These are phyloP conservation scores for Dryas alaskensis DNA, from an alignment of 306 rosid species.

Conservation along the genomic window DNA sequence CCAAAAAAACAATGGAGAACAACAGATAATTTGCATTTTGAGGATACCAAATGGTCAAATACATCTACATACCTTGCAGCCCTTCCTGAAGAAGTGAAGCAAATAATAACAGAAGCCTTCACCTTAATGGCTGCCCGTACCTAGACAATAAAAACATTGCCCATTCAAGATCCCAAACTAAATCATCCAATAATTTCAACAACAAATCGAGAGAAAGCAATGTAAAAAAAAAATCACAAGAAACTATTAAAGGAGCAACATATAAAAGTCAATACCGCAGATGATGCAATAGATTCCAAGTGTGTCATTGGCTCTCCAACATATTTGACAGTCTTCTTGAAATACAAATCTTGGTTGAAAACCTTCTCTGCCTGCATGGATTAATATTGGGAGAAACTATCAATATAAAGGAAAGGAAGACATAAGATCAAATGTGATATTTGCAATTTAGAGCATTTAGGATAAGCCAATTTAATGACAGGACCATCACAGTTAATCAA, in stretches of 20 bases:
- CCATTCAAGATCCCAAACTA: slow-evolving; percentile 12
- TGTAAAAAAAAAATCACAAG: not conserved
- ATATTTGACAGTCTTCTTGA: slow-evolving; percentile 82
- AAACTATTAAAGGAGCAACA: not conserved
- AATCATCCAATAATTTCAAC: slow-evolving; percentile 11
- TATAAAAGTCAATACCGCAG: slow-evolving; percentile 58
- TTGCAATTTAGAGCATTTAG: not conserved
- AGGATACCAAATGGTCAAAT: not conserved
- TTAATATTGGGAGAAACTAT: slow-evolving; percentile 18
- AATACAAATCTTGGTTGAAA: slow-evolving; percentile 92
- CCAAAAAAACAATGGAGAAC: not conserved
- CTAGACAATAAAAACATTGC: slow-evolving; percentile 42
- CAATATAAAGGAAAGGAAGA: not conserved
- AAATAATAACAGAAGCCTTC: slow-evolving; percentile 90
- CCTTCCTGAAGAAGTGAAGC: slow-evolving; percentile 97
- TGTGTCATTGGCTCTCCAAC: slow-evolving; percentile 99
- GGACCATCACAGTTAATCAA: not conserved
- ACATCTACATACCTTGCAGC: slow-evolving; percentile 76
- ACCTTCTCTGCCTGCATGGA: slow-evolving; percentile 89
- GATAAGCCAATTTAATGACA: not conserved
- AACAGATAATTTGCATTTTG: not conserved
- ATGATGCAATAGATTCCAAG: slow-evolving; percentile 98
- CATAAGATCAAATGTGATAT: not conserved
- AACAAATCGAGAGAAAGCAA: slow-evolving; percentile 20
- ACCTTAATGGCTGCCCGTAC: slow-evolving; percentile 99